Evolutionary conservation across 805 yeast genomes (phyloP), one percentile per base, ranked within the genome.

Genomic region (Candida quercuum): DNA sequence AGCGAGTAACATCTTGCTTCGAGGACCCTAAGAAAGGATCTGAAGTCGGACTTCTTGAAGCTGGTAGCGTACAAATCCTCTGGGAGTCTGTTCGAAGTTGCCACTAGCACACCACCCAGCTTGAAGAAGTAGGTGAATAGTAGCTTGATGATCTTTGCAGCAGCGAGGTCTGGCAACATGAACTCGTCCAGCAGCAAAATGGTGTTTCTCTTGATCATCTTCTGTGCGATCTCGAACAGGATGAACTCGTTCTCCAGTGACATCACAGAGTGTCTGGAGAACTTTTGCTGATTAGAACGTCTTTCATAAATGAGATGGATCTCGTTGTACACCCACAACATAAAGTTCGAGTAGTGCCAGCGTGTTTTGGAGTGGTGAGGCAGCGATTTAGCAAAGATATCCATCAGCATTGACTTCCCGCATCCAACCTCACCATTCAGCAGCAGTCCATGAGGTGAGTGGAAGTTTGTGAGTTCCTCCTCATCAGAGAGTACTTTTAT

Each of bases 381-480:
- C 21, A 82, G 60, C 1, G 81, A 67, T 33, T 66, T 64, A 1
- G 87, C 86, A 60, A 82, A 81, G 16, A 82, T 72, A 47, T 81
- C 87, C 74, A 82, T 73, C 34, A 82, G 55, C 81, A 82, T 74
- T 2, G 86, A 76, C 51, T 82, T 82, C 1, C 89, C 89, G 46
- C 84, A 76, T 0, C 89, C 89, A 4, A 78, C 85, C 41, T 74
- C 83, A 4, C 84, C 85, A 56, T 75, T 76, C 6, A 78, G 55
- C 32, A 78, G 52, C 5, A 82, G 57, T 0, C 89, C 89, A 39
- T 72, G 81, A 0, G 88, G 88, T 0, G 84, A 67, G 1, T 72
- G 65, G 38, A 76, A 63, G 37, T 72, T 64, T 5, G 57, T 48
- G 23, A 80, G 52, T 45, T 77, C 82, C 40, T 78, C 84, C 45